Evolutionary conservation across 2,329 filamentous ascomycete species (phyloP), one percentile per base, ranked within the genome.

Genomic region (Pseudogymnoascus sp.): DNA sequence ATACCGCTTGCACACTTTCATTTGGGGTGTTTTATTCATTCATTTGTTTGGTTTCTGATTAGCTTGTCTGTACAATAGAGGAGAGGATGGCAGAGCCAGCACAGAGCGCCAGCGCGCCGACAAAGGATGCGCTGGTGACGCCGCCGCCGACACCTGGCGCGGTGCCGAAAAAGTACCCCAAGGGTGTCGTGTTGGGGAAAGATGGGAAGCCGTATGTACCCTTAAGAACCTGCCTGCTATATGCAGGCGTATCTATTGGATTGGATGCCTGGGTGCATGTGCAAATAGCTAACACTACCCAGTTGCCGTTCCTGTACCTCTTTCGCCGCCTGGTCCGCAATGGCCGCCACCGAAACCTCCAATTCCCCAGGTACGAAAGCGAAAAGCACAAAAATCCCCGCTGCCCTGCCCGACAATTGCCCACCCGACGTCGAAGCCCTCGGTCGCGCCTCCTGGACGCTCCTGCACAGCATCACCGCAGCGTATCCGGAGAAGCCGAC

Each of bases 391-490:
- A 71, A 76, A 5, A 62, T 77, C 6, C 64, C 78, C 4, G 63
- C 75, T 36, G 63, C 74, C n/a, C 73, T 78, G 12, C 79, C 82
- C 6, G 66, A 79, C 64, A 89, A 96, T 75, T 97, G 93, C 73
- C 95, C 95, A 0, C 89, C 95, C 1, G 93, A 97, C 73, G 91
- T 97, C 67, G 91, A 96, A 73, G 78, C 82, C 14, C 86, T 99
- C 4, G 95, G 95, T 59, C 90, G 92, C 66, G 88, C 87, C 65
- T 90, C 91, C 11, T 99, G 95, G 95, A 97, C 92, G 0, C 83
- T 99, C 18, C 85, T 99, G 1, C 95, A 99, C 79, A 89, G 89
- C 7, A 90, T 99, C 67, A 90, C 93, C 12, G 95, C 93, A 0
- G 85, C 85, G 12, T 99, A 97, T 75, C 95, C 95, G 0, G 79